Percentiles rank a stretch among this genome's conserved stretches.
phyloP scores from a whole-genome alignment of 768 basidiomycete species.

The Pleurotus eryngii region DNA sequence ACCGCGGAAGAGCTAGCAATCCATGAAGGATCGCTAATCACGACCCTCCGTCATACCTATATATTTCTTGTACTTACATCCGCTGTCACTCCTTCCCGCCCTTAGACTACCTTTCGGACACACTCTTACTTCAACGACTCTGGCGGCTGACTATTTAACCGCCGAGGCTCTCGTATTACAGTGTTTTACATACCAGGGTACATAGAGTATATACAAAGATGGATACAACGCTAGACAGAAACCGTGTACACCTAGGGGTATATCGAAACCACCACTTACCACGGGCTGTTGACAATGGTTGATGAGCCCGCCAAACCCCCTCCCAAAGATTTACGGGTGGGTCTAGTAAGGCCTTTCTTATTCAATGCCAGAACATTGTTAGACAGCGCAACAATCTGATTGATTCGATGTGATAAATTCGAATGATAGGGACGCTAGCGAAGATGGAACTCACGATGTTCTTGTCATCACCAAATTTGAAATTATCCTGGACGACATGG shows the following conservation, averaged over 20 bases:
- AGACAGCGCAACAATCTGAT: constrained; percentile 90
- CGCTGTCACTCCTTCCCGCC: not conserved
- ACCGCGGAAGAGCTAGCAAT: not conserved
- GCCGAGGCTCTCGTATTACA: not conserved
- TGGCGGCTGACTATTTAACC: too few species aligned
- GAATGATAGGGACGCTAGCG: not conserved
- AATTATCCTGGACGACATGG: constrained; percentile 93
- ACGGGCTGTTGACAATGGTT: constrained; percentile 67
- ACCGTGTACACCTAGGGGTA: constrained; percentile 12
- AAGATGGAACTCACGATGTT: constrained; percentile 69
- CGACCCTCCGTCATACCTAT: not conserved
- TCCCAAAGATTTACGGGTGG: constrained; percentile 69
- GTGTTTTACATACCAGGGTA: not conserved
- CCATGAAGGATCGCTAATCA: not conserved
- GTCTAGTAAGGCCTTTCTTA: constrained; percentile 88
- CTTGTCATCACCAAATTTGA: constrained; percentile 96
- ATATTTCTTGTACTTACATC: not conserved
- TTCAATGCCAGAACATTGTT: constrained; percentile 93
- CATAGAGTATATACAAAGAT: constrained; percentile 11
- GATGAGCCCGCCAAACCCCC: constrained; percentile 47
- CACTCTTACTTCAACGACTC: too few species aligned
- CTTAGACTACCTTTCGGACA: not conserved
- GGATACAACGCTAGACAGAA: constrained; percentile 17
- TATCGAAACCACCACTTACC: constrained; percentile 25
- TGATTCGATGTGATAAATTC: too few species aligned